Conservation (phyloP, 1,284 basidiomycete genomes). For the Cystobasidiaceae sp. region DNA sequence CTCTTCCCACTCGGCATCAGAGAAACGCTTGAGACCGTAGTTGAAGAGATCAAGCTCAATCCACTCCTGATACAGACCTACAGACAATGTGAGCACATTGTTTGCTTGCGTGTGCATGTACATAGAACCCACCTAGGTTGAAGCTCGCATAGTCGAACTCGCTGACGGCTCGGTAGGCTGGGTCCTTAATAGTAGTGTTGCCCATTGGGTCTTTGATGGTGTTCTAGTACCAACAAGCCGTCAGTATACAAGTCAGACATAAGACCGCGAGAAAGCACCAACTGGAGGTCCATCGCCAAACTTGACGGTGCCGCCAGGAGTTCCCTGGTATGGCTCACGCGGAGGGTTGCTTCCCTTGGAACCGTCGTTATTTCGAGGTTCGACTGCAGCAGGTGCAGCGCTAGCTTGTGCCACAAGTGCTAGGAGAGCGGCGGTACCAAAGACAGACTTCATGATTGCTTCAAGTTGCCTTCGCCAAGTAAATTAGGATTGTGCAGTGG, state of each 20-base stretch:
- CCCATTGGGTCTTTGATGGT: slow-evolving; percentile 8
- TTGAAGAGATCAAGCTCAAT: slow-evolving; percentile 63
- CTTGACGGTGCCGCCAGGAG: slow-evolving; percentile 12
- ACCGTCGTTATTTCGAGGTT: background rate
- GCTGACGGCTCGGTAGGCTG: slow-evolving; percentile 35
- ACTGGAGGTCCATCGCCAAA: slow-evolving; percentile 15
- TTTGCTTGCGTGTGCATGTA: slow-evolving; percentile 34
- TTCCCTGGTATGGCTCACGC: slow-evolving; percentile 14
- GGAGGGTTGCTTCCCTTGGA: too few relatives aligned
- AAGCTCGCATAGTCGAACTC: slow-evolving; percentile 25
- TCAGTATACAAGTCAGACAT: too few relatives aligned
- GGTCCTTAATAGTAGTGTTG: slow-evolving; percentile 27
- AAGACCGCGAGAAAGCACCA: background rate
- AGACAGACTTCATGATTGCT: slow-evolving; percentile 2
- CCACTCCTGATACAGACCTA: slow-evolving; percentile 57
- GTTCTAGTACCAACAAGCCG: background rate
- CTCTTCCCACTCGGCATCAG: slow-evolving; percentile 55
- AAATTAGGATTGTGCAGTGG: too few relatives aligned
- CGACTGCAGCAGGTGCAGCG: slow-evolving; percentile 3
- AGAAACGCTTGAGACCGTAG: slow-evolving; percentile 53
- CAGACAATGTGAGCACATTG: slow-evolving; percentile 46
- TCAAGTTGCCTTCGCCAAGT: too few relatives aligned
- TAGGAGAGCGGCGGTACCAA: background rate
- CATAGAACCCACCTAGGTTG: slow-evolving; percentile 23
- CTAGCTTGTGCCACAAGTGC: background rate